Evolutionary conservation across 2,329 filamentous ascomycete species (phyloP).

Genomic region (Aspergillaceae sp.): DNA sequence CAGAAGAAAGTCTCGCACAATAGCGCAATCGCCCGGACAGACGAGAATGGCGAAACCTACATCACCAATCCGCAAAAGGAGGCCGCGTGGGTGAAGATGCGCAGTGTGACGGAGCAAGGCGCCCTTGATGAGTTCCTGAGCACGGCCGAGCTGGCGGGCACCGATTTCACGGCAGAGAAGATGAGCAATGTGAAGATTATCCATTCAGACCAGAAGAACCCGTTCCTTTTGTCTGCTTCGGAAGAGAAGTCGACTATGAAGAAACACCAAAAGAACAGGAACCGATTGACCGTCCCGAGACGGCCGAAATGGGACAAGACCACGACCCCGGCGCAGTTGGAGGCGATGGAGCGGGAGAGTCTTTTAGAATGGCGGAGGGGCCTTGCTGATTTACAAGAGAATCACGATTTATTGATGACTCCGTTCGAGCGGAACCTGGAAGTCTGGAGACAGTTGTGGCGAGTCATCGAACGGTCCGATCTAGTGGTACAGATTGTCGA

Average conservation of each 20-base stretch:
- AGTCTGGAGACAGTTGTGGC: constrained; percentile 96
- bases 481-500: constrained; percentile 97
- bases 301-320: constrained; percentile 79
- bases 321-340: constrained; percentile 76
- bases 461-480: constrained; percentile 94
- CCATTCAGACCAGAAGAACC: constrained; percentile 91
- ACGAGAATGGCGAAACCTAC: constrained; percentile 77
- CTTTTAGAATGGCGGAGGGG: constrained; percentile 84
- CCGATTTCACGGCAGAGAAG: constrained; percentile 97
- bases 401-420: constrained; percentile 90
- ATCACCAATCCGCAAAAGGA: constrained; percentile 85
- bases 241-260: constrained; percentile 71
- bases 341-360: constrained; percentile 66
- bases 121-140: constrained; percentile 93
- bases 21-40: constrained; percentile 59
- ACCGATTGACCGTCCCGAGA: constrained; percentile 75
- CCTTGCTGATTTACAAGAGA: constrained; percentile 85
- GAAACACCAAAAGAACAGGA: constrained; percentile 76
- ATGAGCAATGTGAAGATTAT: constrained; percentile 99
- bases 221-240: constrained; percentile 74
- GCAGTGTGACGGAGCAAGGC: constrained; percentile 93
- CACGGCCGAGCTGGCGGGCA: constrained; percentile 93
- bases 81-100: constrained; percentile 98
- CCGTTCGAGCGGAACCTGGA: constrained; percentile 96
- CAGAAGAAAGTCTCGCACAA: constrained; percentile 62